Percentiles rank a stretch among this genome's conserved stretches.
phyloP scores from a whole-genome alignment of 305 asterid species.

The Solanum chacoense region DNA sequence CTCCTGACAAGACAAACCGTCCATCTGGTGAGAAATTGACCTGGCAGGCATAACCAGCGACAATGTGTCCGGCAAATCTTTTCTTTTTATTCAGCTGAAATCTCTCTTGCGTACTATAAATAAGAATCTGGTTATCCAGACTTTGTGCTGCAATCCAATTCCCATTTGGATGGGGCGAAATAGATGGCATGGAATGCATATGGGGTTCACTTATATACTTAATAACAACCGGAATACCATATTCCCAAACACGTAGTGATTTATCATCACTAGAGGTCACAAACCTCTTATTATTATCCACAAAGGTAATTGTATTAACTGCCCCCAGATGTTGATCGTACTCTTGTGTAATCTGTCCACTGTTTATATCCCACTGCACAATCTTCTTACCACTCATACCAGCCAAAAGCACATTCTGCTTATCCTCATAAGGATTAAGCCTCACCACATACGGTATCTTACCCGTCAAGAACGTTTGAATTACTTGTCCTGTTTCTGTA shows the following conservation, averaged over 20 bases:
- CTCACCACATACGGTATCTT: conserved; percentile 87
- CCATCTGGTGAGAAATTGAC: conserved; percentile 98
- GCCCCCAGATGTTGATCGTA: conserved; percentile 99
- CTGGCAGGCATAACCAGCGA: conserved; percentile 93
- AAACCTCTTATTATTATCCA: conserved; percentile 86
- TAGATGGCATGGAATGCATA: conserved; percentile 98
- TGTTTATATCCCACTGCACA: conserved; percentile 95
- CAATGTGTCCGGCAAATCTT: conserved; percentile 91
- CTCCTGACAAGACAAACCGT: conserved; percentile 91
- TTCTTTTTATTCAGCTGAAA: conserved; percentile 96
- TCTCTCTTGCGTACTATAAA: conserved; percentile 82
- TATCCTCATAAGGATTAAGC: conserved; percentile 94
- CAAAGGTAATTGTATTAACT: conserved; percentile 87
- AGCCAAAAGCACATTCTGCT: conserved; percentile 85
- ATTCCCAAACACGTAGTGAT: conserved; percentile 93
- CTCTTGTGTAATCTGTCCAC: conserved; percentile 95
- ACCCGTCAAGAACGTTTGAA: conserved; percentile 83
- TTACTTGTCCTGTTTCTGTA: conserved; percentile 93
- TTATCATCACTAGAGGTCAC: conserved; percentile 97
- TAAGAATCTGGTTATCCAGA: conserved; percentile 95
- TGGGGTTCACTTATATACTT: conserved; percentile 97
- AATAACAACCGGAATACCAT: conserved; percentile 91
- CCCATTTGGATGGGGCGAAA: conserved; percentile 73
- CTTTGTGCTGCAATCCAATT: conserved; percentile 97
- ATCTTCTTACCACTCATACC: conserved; percentile 99